Conservation (phyloP, 169 alveolate genomes). For the Plasmodium vivax region DNA sequence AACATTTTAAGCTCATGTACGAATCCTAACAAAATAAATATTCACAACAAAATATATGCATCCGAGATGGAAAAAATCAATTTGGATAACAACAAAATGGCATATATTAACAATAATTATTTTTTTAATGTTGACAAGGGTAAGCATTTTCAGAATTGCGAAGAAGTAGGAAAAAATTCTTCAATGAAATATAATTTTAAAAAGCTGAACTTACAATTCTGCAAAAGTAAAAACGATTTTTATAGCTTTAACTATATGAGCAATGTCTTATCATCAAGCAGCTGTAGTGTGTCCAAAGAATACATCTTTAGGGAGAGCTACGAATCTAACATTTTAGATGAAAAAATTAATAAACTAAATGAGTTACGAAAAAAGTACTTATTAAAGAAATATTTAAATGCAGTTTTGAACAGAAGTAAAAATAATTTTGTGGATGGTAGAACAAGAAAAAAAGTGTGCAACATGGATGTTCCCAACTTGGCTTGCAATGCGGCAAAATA, state of each 20-base stretch:
- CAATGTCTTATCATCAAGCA: conserved; percentile 53
- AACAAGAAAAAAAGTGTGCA: conserved; percentile 9
- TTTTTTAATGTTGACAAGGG: conserved; percentile 53
- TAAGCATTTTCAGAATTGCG: conserved; percentile 16
- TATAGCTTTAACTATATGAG: conserved; percentile 65
- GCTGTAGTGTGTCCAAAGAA: conserved; percentile 56
- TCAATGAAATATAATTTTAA: conserved; percentile 43
- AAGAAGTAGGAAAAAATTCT: conserved; percentile 12
- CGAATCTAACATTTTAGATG: conserved; percentile 55
- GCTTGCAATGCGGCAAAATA: conserved; percentile 18
- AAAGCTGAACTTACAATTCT: conserved; percentile 41
- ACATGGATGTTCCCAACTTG: conserved; percentile 2
- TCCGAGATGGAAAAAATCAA: conserved; percentile 51
- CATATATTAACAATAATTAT: conserved; percentile 56
- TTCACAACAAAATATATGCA: conserved; percentile 62
- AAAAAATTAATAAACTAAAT: conserved; percentile 27
- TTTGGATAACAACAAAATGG: conserved; percentile 33
- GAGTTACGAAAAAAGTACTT: conserved; percentile 44
- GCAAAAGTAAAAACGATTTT: conserved; percentile 44
- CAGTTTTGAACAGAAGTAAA: conserved; percentile 32
- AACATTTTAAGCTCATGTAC: conserved; percentile 30
- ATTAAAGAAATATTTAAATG: conserved; percentile 58
- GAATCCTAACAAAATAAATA: conserved; percentile 55
- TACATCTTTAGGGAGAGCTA: conserved; percentile 5
- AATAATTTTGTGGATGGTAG: not conserved